Conservation (phyloP, 1,139 yeast genomes). For the Candida sanyaensis region DNA sequence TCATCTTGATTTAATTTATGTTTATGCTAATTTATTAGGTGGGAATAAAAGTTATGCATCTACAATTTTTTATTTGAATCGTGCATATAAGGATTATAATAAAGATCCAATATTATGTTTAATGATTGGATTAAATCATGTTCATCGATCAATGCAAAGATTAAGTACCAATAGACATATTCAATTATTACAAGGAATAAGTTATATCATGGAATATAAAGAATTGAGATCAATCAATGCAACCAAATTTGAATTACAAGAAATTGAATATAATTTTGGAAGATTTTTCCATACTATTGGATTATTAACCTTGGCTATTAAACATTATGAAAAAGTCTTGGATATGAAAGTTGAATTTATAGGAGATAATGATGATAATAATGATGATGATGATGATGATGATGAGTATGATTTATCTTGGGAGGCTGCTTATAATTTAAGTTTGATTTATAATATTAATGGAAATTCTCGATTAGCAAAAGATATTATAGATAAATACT, state of each 20-base stretch:
- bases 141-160: slow-evolving; percentile 93
- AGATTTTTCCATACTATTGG: slow-evolving; percentile 85
- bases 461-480: slow-evolving; percentile 72
- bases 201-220: slow-evolving; percentile 72
- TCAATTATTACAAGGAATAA: slow-evolving; percentile 84
- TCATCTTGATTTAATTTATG: slow-evolving; percentile 71
- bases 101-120: slow-evolving; percentile 80
- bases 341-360: slow-evolving; percentile 25
- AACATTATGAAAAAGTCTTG: slow-evolving; percentile 70
- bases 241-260: slow-evolving; percentile 62
- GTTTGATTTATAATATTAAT: slow-evolving; percentile 69
- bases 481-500: slow-evolving; percentile 61
- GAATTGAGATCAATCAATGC: slow-evolving; percentile 41
- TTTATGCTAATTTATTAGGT: slow-evolving; percentile 78
- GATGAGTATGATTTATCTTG: slow-evolving; percentile 54
- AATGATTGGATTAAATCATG: slow-evolving; percentile 73
- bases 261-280: slow-evolving; percentile 81
- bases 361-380: slow-evolving; percentile 30
- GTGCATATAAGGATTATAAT: slow-evolving; percentile 62
- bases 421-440: slow-evolving; percentile 87
- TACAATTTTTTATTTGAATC: slow-evolving; percentile 66
- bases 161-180: slow-evolving; percentile 82
- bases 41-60: slow-evolving; percentile 84
- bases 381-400: no score
- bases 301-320: slow-evolving; percentile 67